Evolutionary conservation across 208 protist genomes (phyloP).

Genomic region (Naegleria gruberi): DNA sequence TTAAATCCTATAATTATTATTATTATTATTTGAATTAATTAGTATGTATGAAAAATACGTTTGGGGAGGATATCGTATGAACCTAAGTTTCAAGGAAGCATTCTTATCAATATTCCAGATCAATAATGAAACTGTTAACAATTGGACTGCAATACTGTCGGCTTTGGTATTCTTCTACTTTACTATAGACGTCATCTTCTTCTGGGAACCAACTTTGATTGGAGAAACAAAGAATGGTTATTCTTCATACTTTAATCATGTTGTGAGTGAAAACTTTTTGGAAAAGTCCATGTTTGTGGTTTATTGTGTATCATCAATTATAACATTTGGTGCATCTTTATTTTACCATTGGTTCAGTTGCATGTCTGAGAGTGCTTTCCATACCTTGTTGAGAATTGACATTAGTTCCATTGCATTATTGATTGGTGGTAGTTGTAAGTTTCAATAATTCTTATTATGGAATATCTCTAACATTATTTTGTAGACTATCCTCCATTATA

Average conservation of each 20-base stretch:
- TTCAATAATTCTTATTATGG: neutral
- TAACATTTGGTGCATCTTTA: neutral
- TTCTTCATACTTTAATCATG: neutral
- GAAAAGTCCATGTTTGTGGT: neutral
- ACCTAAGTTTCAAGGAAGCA: neutral
- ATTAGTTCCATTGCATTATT: conserved; percentile 12
- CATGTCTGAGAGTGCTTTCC: neutral
- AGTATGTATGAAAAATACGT: neutral
- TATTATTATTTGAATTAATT: neutral
- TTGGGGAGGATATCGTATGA: conserved; percentile 4
- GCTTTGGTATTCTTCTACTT: neutral
- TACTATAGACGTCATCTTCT: neutral
- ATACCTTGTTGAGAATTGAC: neutral
- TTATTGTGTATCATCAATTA: neutral
- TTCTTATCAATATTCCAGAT: conserved; percentile 1
- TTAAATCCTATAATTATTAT: too few species aligned
- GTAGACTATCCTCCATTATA: neutral
- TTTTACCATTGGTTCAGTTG: conserved; percentile 4
- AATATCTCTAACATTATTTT: neutral
- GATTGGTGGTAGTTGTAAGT: neutral
- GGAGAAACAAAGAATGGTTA: neutral
- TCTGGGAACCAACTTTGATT: neutral
- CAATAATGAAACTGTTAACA: conserved; percentile 1
- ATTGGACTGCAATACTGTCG: neutral
- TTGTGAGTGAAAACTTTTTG: neutral